Evolutionary conservation across 2,329 filamentous ascomycete species (phyloP), one percentile per base, ranked within the genome.

Genomic region (Aspergillus carbonarius): DNA sequence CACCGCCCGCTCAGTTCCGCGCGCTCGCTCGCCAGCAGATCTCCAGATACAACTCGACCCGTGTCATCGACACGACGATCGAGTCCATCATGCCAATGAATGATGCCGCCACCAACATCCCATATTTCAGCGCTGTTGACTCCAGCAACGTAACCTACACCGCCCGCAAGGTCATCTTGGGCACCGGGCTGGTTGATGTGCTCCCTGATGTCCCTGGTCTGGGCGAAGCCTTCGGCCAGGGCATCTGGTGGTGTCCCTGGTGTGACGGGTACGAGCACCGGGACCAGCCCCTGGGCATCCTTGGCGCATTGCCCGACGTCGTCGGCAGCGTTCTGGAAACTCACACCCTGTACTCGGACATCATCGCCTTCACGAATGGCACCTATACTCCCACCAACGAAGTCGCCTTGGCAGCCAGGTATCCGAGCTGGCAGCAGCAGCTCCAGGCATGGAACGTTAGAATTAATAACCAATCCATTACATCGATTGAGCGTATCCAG

Each of bases 231-330:
- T 88, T 82, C 79, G 84, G 83, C 50, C 78, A 82, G 59, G 85
- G 85, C 5, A 81, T 87, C 53, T 87, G 75, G 72, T 87, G 85
- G 83, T 88, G 85, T 55, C 84, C 84, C 0, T 88, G 85, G 85
- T 88, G 85, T 61, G 85, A 88, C 66, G 85, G 85, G 12, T 78
- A 82, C 62, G 85, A 88, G 71, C 84, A 87, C 68, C 81, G 80
- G 0, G 83, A 86, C 66, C 84, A 87, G 60, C 59, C 78, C 0
- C 76, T 88, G 1, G 84, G 85, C 1, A 75, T 88, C 34, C 68
- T 88, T 0, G 80, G 76, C 1, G 61, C 74, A 1, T 69, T 86
- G 0, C 64, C 74, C 1, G 73, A 81, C 27, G 72, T 82, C 0
- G 72, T 82, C 0, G 72, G 72, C 3, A 69, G 78, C 5, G 78